Percentiles rank a stretch among this genome's conserved stretches.
Conservation (phyloP, 2,329 filamentous ascomycete species). For the Aspergillus sclerotialis region DNA sequence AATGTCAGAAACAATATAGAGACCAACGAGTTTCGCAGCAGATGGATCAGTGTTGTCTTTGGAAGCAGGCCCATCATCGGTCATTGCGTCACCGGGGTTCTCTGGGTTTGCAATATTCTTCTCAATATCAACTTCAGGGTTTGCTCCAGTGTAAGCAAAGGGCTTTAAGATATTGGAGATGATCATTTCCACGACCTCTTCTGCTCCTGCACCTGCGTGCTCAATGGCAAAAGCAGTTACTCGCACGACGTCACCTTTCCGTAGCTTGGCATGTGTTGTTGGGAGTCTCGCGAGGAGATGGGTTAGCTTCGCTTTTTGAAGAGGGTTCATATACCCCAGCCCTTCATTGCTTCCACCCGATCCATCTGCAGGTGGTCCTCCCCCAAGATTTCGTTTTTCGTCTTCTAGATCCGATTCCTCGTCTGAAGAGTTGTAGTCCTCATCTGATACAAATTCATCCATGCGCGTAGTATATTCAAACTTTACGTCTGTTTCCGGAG, state of each 20-base stretch:
- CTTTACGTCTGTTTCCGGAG: conserved; percentile 63
- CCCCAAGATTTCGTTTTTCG: conserved; percentile 36
- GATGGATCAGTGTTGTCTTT: conserved; percentile 57
- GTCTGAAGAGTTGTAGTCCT: conserved; percentile 80
- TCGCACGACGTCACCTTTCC: conserved; percentile 78
- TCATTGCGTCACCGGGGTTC: conserved; percentile 21
- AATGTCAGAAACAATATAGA: conserved; percentile 77
- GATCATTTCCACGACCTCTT: conserved; percentile 87
- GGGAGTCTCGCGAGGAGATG: conserved; percentile 80
- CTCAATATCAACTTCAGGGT: conserved; percentile 43
- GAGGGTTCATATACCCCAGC: conserved; percentile 66
- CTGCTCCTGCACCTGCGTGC: conserved; percentile 74
- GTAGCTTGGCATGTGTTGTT: conserved; percentile 63
- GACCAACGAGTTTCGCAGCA: conserved; percentile 66
- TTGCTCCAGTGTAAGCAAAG: conserved; percentile 65
- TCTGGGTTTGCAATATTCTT: conserved; percentile 24
- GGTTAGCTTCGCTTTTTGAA: conserved; percentile 76
- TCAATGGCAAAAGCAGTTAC: conserved; percentile 84
- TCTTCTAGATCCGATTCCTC: conserved; percentile 56
- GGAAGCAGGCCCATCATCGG: conserved; percentile 25
- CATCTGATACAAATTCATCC: conserved; percentile 73
- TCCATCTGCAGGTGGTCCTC: conserved; percentile 36
- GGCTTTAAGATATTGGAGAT: conserved; percentile 75
- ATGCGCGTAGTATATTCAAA: conserved; percentile 75
- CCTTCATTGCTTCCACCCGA: conserved; percentile 35